Evolutionary conservation across 495 filamentous ascomycete species (phyloP), one percentile per base, ranked within the genome.

Genomic region (Tuber calosporum): DNA sequence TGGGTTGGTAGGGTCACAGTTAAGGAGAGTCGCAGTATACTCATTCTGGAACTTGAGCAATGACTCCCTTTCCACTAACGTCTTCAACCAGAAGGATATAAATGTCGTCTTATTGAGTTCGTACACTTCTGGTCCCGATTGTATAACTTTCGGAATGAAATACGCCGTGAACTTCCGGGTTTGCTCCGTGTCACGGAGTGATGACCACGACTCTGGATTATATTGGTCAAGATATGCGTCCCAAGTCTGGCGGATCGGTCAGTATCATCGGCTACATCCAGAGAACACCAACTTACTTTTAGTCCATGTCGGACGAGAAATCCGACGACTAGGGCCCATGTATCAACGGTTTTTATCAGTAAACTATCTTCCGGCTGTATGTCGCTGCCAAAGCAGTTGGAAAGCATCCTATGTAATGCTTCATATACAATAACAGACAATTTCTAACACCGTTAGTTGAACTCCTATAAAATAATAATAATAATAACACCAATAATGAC

Each of bases 301-400:
- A 80, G 70, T n/a, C 82, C 79, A 6, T 70, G 71, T 22, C 80
- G 69, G 2, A 86, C 82, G 37, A 82, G 77, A 53, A 73, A 75
- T 20, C 73, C 74, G n/a, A 80, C 80, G 4, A 83, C 69, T 17
- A 74, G 58, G 34, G 82, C 69, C 69, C 82, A 82, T 45, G 80
- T 81, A 70, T 82, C 77, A 39, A 82, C 73, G 22, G 79, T 34
- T 40, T 81, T 84, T 22, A 85, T 76, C 13, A 92, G 83, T 37
- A 92, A 81, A 11, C 75, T 77, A 79, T 92, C 89, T 39, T 89
- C 86, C 0, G 88, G 87, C 38, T 83, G 82, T 17, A 79, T 77
- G 68, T 92, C 90, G 39, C 87, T 86, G 30, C 90, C 90, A 80
- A 92, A 92, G 72, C 86, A 87, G 72, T 90, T 91, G 15, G 90